Conservation (phyloP, 352 stramenopile genomes). For the Pythium graminicola region DNA sequence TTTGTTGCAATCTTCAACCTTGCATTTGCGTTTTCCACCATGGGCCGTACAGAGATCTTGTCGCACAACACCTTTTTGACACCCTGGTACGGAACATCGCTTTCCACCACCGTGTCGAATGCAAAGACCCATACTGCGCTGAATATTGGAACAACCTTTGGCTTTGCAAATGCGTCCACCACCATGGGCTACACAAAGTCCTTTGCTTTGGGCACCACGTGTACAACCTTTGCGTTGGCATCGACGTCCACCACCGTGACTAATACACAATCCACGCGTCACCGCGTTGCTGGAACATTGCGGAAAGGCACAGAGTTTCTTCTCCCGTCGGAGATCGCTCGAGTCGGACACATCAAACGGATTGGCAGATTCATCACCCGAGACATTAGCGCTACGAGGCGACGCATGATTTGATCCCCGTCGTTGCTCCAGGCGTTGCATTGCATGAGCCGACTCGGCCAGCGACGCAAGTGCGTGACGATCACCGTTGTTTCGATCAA, state of each 20-base stretch:
- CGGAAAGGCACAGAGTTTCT: slow-evolving; percentile 72
- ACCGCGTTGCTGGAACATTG: slow-evolving; percentile 72
- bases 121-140: slow-evolving; percentile 78
- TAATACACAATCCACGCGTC: slow-evolving; percentile 75
- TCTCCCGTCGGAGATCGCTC: slow-evolving; percentile 41
- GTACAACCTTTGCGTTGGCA: slow-evolving; percentile 82
- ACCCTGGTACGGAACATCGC: slow-evolving; percentile 58
- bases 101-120: slow-evolving; percentile 53
- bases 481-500: slow-evolving; percentile 7
- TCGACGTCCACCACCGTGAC: slow-evolving; percentile 65
- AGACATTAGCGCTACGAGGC: slow-evolving; percentile 10
- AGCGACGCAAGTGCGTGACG: slow-evolving; percentile 40
- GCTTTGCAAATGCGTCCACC: slow-evolving; percentile 75
- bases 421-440: slow-evolving; percentile 42
- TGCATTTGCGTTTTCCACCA: slow-evolving; percentile 79
- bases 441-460: slow-evolving; percentile 49
- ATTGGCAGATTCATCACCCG: slow-evolving; percentile 14
- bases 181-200: slow-evolving; percentile 76
- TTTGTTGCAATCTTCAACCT: slow-evolving; percentile 73
- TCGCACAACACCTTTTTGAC: slow-evolving; percentile 79
- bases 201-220: slow-evolving; percentile 73
- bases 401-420: slow-evolving; percentile 15
- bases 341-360: slow-evolving; percentile 12
- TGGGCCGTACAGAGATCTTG: slow-evolving; percentile 84
- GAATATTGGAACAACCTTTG: slow-evolving; percentile 78